phyloP scores from a whole-genome alignment of 139 green algal genomes.

The Picochlorum sp. region DNA sequence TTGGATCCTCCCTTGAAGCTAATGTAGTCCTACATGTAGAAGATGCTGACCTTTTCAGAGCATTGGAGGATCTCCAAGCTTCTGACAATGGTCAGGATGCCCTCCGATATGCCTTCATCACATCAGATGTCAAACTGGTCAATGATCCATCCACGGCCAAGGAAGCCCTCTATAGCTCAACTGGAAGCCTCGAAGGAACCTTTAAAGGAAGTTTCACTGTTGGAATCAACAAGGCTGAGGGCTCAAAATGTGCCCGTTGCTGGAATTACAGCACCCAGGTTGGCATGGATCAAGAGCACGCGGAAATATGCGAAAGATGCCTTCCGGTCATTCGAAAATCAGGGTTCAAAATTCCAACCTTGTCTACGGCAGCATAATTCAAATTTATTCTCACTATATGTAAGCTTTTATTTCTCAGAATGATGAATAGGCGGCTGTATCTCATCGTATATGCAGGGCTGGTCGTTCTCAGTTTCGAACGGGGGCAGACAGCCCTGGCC shows the following conservation, averaged over 20 bases:
- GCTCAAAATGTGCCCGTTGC: slow-evolving; percentile 87
- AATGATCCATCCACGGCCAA: slow-evolving; percentile 5
- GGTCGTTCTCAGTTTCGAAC: no score
- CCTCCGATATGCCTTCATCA: slow-evolving; percentile 74
- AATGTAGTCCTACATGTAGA: slow-evolving; percentile 58
- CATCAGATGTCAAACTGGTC: slow-evolving; percentile 43
- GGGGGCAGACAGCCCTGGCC: no score
- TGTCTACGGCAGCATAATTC: slow-evolving; percentile 1
- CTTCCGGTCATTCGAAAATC: slow-evolving; percentile 54
- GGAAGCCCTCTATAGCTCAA: slow-evolving; percentile 7
- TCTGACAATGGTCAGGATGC: slow-evolving; percentile 65
- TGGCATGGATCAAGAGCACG: slow-evolving; percentile 43
- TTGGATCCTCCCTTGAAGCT: slow-evolving; percentile 77
- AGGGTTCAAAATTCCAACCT: slow-evolving; percentile 6
- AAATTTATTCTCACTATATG: background rate
- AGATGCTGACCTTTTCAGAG: slow-evolving; percentile 26
- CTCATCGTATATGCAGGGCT: background rate
- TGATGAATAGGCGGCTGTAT: background rate
- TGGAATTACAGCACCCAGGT: slow-evolving; percentile 83
- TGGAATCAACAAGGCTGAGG: slow-evolving; percentile 65
- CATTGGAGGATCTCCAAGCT: slow-evolving; percentile 47
- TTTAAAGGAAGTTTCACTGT: slow-evolving; percentile 50
- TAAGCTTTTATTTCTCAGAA: background rate
- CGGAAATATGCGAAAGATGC: slow-evolving; percentile 86
- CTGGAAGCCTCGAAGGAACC: slow-evolving; percentile 20